A percentile compares a stretch with the other conserved stretches of the same genome.
Evolutionary conservation across 495 filamentous ascomycete genomes (phyloP).

Genomic region (Aspergillus ellipticus): DNA sequence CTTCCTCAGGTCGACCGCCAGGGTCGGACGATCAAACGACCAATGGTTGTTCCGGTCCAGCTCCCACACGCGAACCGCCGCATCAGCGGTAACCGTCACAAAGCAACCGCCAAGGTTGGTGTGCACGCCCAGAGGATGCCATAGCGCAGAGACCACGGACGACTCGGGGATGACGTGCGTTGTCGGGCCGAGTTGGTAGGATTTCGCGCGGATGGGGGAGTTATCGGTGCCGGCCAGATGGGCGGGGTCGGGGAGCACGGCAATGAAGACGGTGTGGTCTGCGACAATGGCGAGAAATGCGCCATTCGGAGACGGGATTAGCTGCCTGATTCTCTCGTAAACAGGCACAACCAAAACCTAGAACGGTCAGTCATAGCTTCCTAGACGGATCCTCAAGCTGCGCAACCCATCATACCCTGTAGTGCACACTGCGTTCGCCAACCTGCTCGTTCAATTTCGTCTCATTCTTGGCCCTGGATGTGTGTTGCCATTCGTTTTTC

Average conservation of each 20-base stretch:
- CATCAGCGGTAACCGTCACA: slow-evolving; percentile 81
- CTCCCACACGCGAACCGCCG: slow-evolving; percentile 84
- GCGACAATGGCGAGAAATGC: slow-evolving; percentile 79
- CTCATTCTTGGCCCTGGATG: slow-evolving; percentile 27
- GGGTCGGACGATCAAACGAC: slow-evolving; percentile 76
- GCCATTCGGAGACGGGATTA: slow-evolving; percentile 74
- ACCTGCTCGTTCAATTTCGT: slow-evolving; percentile 7
- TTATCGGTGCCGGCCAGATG: slow-evolving; percentile 63
- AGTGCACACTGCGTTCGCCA: slow-evolving; percentile 15
- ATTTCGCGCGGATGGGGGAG: slow-evolving; percentile 67
- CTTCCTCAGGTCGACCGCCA: slow-evolving; percentile 78
- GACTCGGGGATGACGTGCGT: slow-evolving; percentile 81
- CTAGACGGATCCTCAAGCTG: not conserved
- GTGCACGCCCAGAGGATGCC: slow-evolving; percentile 80
- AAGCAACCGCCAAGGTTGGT: slow-evolving; percentile 56
- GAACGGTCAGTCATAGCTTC: slow-evolving; percentile 6
- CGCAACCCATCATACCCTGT: slow-evolving; percentile 29
- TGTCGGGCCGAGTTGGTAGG: slow-evolving; percentile 80
- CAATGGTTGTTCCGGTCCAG: slow-evolving; percentile 71
- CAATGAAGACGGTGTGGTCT: slow-evolving; percentile 77
- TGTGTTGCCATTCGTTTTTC: slow-evolving; percentile 66
- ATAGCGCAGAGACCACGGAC: slow-evolving; percentile 70
- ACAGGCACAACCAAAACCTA: slow-evolving; percentile 70
- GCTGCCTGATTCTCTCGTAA: slow-evolving; percentile 71
- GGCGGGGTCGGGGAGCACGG: slow-evolving; percentile 69